Evolutionary conservation across 345 rosid species (phyloP).

Genomic region (Excoecaria cochinchinensis): DNA sequence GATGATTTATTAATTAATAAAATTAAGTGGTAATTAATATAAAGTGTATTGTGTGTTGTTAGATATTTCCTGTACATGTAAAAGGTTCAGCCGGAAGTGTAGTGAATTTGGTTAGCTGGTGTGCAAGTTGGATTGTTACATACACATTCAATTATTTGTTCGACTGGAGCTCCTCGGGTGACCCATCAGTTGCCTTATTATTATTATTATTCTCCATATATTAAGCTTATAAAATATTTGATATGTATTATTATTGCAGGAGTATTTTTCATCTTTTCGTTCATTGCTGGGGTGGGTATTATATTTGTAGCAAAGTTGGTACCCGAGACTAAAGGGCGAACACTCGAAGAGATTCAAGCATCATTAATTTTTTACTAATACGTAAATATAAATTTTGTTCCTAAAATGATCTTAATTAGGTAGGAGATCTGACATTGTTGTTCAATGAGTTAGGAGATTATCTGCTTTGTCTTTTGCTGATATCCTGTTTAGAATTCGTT

Average conservation of each 20-base stretch:
- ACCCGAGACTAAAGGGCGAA: conserved; percentile 20
- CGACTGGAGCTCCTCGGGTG: conserved; percentile 42
- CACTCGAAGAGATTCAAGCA: conserved; percentile 19
- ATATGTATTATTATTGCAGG: neutral
- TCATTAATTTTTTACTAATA: neutral
- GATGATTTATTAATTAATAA: too few species aligned
- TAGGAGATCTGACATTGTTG: too few species aligned
- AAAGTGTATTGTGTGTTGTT: neutral
- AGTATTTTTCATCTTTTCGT: neutral
- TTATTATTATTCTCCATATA: too few species aligned
- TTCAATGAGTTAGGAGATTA: too few species aligned
- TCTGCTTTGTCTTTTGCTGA: too few species aligned
- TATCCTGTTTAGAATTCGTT: too few species aligned
- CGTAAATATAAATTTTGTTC: too few species aligned
- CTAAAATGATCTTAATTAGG: too few species aligned
- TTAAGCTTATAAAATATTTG: neutral
- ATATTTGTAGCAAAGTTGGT: conserved; percentile 13
- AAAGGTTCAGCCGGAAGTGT: conserved; percentile 53
- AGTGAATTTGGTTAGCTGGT: conserved; percentile 37
- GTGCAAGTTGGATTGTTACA: conserved; percentile 41
- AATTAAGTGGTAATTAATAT: too few species aligned
- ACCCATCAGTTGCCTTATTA: too few species aligned
- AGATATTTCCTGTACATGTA: conserved; percentile 52
- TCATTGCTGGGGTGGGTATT: neutral
- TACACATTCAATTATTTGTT: conserved; percentile 44